A percentile compares a stretch with the other conserved stretches of the same genome.
Evolutionary conservation across 2,329 filamentous ascomycete species (phyloP).

Genomic region (Ceratocystis huliohia): DNA sequence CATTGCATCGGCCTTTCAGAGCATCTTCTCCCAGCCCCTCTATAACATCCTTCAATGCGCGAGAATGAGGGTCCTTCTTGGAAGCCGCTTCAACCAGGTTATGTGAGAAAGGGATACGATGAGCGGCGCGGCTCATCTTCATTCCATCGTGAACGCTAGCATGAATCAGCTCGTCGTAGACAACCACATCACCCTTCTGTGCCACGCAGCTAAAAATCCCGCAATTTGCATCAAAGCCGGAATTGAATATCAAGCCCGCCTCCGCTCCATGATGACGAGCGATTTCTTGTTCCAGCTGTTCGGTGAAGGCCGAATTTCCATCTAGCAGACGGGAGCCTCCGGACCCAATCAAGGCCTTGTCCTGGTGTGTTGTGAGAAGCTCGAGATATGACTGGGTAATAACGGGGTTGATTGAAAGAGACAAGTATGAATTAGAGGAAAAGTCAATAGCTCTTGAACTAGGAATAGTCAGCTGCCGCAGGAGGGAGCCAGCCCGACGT

Average conservation of each 20-base stretch:
- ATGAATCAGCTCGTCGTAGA: constrained; percentile 66
- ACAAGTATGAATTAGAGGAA: constrained; percentile 68
- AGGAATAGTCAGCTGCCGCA: not conserved
- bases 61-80: constrained; percentile 6
- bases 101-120: constrained; percentile 42
- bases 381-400: constrained; percentile 38
- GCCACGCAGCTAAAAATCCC: constrained; percentile 50
- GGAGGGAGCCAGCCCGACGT: not conserved
- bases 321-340: constrained; percentile 43
- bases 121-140: constrained; percentile 45
- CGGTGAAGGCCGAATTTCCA: constrained; percentile 36
- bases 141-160: constrained; percentile 71
- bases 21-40: constrained; percentile 27
- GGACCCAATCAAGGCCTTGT: constrained; percentile 32
- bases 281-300: constrained; percentile 36
- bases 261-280: constrained; percentile 36
- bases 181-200: constrained; percentile 46
- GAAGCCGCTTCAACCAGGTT: constrained; percentile 33
- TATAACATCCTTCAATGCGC: constrained; percentile 22
- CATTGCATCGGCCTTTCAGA: constrained; percentile 32
- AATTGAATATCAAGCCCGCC: constrained; percentile 41
- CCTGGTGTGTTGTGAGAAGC: constrained; percentile 43
- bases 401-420: constrained; percentile 44
- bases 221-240: constrained; percentile 54
- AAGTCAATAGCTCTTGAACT: constrained; percentile 46